Base-by-base conservation (phyloP, 2,329 filamentous ascomycete genomes). In the Colletotrichum paranaense region DNA sequence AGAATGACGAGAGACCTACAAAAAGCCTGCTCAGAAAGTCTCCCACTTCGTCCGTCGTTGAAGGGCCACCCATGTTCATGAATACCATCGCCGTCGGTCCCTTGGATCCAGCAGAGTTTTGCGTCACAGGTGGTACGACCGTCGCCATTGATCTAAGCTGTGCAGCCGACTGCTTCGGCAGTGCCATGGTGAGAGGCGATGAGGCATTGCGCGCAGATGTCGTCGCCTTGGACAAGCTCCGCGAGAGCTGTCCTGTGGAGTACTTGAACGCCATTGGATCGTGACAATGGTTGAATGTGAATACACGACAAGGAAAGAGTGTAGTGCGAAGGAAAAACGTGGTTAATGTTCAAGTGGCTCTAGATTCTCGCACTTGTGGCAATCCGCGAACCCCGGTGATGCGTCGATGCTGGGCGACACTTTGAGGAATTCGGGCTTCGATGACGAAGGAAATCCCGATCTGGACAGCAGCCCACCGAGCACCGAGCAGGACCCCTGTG, bases 21-120 rank as follows among this genome's bases (percentile, higher is more conserved):
- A 99, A 99, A 77, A 99, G 87, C 78, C 95, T 92, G 82, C 93
- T 97, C 60, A 99, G 86, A 80, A 98, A 99, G 83, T 93, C 91
- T 78, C 93, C 92, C 46, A 99, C 97, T 85, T 99, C 95, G 77
- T 92, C 90, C 5, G 93, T 93, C 4, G 94, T 98, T 1, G 94
- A 94, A 3, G 97, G 97, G 0, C 97, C 97, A 73, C 97, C 97
- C 97, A 99, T 99, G 84, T 99, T 99, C 85, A 99, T 91, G 80
- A 99, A 98, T 16, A 99, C 97, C 91, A 99, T 98, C 56, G 97
- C 97, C 5, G 97, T 99, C 8, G 95, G 95, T 0, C 96, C 96
- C 80, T 94, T 88, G 55, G 88, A 89, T 14, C 89, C 90, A 1
- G 90, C 90, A 7, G 89, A 87, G 88, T 95, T 89, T 82, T 97